Evolutionary conservation across 2,329 filamentous ascomycete species (phyloP).

Genomic region (Stromatinia cepivora): DNA sequence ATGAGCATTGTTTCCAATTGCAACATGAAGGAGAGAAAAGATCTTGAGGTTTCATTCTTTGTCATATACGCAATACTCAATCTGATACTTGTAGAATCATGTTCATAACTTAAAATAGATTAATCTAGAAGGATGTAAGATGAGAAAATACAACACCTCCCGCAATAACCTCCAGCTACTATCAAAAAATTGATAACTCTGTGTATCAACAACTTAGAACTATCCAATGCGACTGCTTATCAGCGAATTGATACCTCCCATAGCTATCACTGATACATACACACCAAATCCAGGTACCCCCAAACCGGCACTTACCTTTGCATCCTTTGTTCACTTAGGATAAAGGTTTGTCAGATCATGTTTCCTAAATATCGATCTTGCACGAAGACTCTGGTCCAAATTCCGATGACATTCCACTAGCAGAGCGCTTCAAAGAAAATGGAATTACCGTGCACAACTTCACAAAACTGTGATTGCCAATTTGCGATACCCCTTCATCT

Average conservation of each 20-base stretch:
- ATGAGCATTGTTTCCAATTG: slow-evolving; percentile 1
- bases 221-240: background rate
- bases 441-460: background rate
- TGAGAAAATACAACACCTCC: background rate
- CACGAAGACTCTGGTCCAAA: background rate
- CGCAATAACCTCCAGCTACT: background rate
- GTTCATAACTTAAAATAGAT: background rate
- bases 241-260: background rate
- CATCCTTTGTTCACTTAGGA: background rate
- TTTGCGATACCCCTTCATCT: slow-evolving; percentile 6
- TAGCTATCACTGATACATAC: slow-evolving; percentile 11
- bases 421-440: background rate
- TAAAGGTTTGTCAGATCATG: background rate
- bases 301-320: background rate
- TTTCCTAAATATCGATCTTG: background rate
- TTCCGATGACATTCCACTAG: background rate
- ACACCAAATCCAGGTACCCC: background rate
- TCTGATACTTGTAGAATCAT: background rate
- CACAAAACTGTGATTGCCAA: background rate
- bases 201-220: background rate
- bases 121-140: background rate
- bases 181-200: background rate
- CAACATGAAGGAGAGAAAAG: background rate
- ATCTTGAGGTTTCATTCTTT: background rate
- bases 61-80: background rate